A percentile compares a stretch with the other conserved stretches of the same genome.
These are phyloP conservation scores for Chlamydomonas schloesseri DNA, from an alignment of 139 green algal genomes.

Conservation along the genomic window DNA sequence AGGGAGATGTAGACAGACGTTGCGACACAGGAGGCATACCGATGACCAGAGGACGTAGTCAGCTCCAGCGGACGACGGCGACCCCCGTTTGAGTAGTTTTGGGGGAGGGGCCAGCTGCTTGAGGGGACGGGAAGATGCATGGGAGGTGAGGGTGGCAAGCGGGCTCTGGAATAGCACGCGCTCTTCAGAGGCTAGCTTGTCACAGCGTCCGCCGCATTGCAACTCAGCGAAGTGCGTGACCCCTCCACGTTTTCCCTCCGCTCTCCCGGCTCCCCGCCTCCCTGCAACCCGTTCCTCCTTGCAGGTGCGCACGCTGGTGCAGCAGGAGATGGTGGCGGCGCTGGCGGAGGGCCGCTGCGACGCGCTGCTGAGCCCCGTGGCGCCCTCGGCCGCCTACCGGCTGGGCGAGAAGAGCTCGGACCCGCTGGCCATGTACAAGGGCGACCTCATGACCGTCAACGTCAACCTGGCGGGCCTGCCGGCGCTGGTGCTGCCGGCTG, in stretches of 20 bases:
- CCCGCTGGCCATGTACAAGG: constrained; percentile 93
- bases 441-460: constrained; percentile 97
- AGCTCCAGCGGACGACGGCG: too few species aligned
- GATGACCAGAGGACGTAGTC: too few species aligned
- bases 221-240: too few species aligned
- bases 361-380: constrained; percentile 85
- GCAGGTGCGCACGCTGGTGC: constrained; percentile 91
- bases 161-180: too few species aligned
- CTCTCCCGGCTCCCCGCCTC: background rate
- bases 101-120: too few species aligned
- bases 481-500: constrained; percentile 82
- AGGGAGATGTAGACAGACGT: too few species aligned
- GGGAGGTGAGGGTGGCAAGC: too few species aligned
- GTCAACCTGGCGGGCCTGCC: constrained; percentile 95
- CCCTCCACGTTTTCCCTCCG: background rate
- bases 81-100: too few species aligned
- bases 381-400: constrained; percentile 88
- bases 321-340: constrained; percentile 72
- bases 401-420: constrained; percentile 88
- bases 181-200: too few species aligned
- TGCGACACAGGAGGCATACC: too few species aligned
- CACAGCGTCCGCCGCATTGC: too few species aligned
- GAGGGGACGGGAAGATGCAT: too few species aligned
- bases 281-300: background rate
- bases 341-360: constrained; percentile 68